Percentiles rank a stretch among this genome's conserved stretches.
Evolutionary conservation across 2,329 filamentous ascomycete genomes (phyloP).

Genomic region (Hymenoscyphus linearis): DNA sequence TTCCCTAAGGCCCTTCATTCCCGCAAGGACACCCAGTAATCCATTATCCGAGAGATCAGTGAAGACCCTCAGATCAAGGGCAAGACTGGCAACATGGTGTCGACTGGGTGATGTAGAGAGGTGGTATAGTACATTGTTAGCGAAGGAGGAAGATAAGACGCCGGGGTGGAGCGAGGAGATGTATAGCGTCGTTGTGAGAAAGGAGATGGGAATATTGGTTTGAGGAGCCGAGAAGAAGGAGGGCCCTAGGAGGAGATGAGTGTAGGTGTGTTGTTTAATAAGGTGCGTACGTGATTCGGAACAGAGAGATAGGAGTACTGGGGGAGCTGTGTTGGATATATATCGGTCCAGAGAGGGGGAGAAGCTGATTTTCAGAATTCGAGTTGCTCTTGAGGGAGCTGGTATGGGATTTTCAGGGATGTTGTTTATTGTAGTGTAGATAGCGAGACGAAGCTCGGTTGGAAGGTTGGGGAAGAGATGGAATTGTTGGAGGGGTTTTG

Average conservation of each 20-base stretch:
- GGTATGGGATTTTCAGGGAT: not conserved
- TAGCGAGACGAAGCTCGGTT: conserved; percentile 25
- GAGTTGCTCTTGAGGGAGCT: conserved; percentile 6
- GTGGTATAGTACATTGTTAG: conserved; percentile 22
- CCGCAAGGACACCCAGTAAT: conserved; percentile 18
- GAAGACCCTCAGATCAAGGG: conserved; percentile 25
- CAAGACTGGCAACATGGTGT: conserved; percentile 18
- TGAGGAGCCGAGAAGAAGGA: conserved; percentile 2
- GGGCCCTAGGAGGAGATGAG: conserved; percentile 11
- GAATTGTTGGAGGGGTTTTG: conserved; percentile 10
- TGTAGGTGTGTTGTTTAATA: not conserved
- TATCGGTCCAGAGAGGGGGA: conserved; percentile 15
- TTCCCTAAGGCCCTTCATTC: conserved; percentile 19
- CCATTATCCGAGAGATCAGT: conserved; percentile 23
- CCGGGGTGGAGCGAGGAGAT: conserved; percentile 18
- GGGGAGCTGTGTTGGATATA: conserved; percentile 20
- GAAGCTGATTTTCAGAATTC: conserved; percentile 25
- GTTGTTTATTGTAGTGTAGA: conserved; percentile 18
- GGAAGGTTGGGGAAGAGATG: conserved; percentile 24
- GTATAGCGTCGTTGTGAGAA: conserved; percentile 18
- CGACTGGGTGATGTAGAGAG: conserved; percentile 19
- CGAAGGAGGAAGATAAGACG: conserved; percentile 13
- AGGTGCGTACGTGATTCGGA: conserved; percentile 18
- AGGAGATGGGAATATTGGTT: conserved; percentile 18
- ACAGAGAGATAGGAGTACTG: conserved; percentile 19